These are phyloP conservation scores for Mixia osmundae DNA, from an alignment of 1,284 basidiomycete genomes.

Conservation along the genomic window DNA sequence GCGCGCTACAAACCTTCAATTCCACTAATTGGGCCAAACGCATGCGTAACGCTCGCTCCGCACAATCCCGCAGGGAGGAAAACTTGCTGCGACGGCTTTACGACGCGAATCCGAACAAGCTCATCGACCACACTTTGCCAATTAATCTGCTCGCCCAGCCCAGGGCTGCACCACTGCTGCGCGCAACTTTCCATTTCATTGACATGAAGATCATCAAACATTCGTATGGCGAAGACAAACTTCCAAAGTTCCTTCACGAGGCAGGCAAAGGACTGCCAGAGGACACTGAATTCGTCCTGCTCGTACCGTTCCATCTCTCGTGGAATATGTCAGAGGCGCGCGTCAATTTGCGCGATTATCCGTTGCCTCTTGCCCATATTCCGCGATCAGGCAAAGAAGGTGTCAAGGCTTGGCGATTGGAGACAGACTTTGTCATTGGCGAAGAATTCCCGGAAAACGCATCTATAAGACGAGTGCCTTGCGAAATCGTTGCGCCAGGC, in stretches of 20 bases:
- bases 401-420: conserved; percentile 34
- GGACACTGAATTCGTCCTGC: conserved; percentile 49
- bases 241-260: conserved; percentile 46
- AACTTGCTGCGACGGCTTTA: conserved; percentile 16
- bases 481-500: conserved; percentile 32
- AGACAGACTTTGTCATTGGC: conserved; percentile 60
- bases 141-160: conserved; percentile 26
- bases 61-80: conserved; percentile 28
- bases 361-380: conserved; percentile 29
- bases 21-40: conserved; percentile 54
- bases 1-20: conserved; percentile 46
- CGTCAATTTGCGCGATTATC: conserved; percentile 49
- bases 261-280: conserved; percentile 46
- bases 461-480: conserved; percentile 49
- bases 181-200: conserved; percentile 40
- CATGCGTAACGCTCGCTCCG: conserved; percentile 23
- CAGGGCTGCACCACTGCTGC: conserved; percentile 45
- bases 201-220: conserved; percentile 29
- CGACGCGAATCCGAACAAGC: conserved; percentile 6
- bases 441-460: conserved; percentile 59
- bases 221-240: no score
- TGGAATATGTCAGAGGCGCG: conserved; percentile 41
- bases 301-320: conserved; percentile 59
- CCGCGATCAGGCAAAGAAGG: conserved; percentile 20
- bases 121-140: conserved; percentile 21